Evolutionary conservation across 2,329 filamentous ascomycete species (phyloP), one percentile per base, ranked within the genome.

Genomic region (Sporothrix pseudoabietina): DNA sequence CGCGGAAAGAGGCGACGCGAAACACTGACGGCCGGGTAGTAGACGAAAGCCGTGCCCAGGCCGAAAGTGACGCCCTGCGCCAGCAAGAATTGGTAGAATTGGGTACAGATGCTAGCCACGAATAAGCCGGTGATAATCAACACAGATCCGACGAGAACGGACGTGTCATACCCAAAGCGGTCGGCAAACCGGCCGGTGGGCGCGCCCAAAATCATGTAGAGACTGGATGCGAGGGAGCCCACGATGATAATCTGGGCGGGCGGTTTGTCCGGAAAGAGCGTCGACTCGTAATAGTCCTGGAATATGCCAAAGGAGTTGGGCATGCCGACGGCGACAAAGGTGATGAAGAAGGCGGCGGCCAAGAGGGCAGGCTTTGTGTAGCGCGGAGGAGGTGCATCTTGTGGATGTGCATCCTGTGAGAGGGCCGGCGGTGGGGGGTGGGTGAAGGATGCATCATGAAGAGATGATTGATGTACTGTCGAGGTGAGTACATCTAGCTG

Each of bases 1-100:
- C 61, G 35, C 19, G 35, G 10, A 8, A 65, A 47, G 8, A 44
- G 35, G 2, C 61, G 61, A 8, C 61, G 61, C 3, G 61, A 66
- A 9, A 66, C 61, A 12, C 61, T 66, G 61, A 47, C 61, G 61
- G 61, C 61, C 41, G 61, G 61, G n/a, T 66, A 66, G 61, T 66
- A 66, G 41, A 66, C 61, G 16, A 66, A 66, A 4, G 61, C 61
- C 9, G 61, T 49, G 10, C 61, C 61, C 5, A 66, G 61, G 5
- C 61, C 61, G 19, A 66, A 66, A 1, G 61, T 47, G n/a, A 66
- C 61, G n/a, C 61, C 41, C n/a, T 66, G 61, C 3, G 22, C 22
- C n/a, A 66, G 39, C 61, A 66, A 5, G 10, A 47, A 66, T n/a
- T 66, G 61, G 61, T 47, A 66, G 39, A 47, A 30, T 12, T 32